A percentile compares a stretch with the other conserved stretches of the same genome.
These are phyloP conservation scores for Rhizopus arrhizus DNA, from an alignment of 371 early-diverging fungal species.

Conservation along the genomic window DNA sequence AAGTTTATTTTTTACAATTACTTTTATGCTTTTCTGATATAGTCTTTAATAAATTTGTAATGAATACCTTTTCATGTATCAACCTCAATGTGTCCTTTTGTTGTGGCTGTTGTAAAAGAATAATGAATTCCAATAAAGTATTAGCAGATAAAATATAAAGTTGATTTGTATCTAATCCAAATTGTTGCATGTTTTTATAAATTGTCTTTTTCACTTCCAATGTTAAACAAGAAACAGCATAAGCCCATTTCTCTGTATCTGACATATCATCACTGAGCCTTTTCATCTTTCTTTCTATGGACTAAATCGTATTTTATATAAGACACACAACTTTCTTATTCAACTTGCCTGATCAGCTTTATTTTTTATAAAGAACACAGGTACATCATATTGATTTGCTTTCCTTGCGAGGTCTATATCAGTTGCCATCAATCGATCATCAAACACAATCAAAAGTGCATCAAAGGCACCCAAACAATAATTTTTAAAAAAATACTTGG, in stretches of 20 bases:
- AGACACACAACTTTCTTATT: background rate
- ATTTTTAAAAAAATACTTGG: constrained; percentile 27
- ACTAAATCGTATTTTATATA: constrained; percentile 3
- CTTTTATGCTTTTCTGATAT: background rate
- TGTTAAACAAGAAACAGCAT: constrained; percentile 25
- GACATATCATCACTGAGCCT: background rate
- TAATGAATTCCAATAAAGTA: constrained; percentile 29
- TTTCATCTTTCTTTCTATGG: constrained; percentile 9
- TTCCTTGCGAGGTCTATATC: constrained; percentile 34
- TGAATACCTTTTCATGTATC: constrained; percentile 39
- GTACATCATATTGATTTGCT: constrained; percentile 23
- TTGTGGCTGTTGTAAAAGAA: constrained; percentile 14
- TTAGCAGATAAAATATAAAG: constrained; percentile 36
- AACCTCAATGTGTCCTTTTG: constrained; percentile 12
- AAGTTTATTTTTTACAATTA: background rate
- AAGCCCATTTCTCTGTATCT: constrained; percentile 27
- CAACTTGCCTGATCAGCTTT: constrained; percentile 32
- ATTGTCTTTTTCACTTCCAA: constrained; percentile 26
- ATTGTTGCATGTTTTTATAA: constrained; percentile 25
- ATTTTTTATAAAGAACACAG: constrained; percentile 33
- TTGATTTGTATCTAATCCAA: constrained; percentile 23
- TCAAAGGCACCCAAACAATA: constrained; percentile 37
- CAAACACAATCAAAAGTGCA: constrained; percentile 35
- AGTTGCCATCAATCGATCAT: constrained; percentile 37
- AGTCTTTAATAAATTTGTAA: constrained; percentile 23